Evolutionary conservation across 2,329 filamentous ascomycete genomes (phyloP), one percentile per base, ranked within the genome.

Genomic region (Beauveria caledonica): DNA sequence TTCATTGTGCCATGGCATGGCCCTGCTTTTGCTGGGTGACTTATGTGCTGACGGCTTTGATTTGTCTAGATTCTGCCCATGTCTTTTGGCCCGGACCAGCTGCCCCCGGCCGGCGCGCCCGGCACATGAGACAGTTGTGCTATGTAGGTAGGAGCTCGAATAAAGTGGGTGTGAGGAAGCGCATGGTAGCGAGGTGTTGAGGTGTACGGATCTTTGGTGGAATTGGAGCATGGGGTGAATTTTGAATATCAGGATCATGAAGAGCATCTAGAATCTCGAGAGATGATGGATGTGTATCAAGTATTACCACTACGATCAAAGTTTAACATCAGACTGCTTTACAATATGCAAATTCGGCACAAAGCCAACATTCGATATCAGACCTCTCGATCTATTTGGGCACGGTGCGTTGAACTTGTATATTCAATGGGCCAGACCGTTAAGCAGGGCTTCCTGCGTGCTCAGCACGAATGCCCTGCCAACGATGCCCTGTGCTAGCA

Each of bases 51-150:
- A 56, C 13, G 33, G 17, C 25, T 17, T 15, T 13, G 27, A 36
- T 36, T 36, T 63, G 19, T 56, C 5, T 61, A 89, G 86, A 74
- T 89, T 62, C 77, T 89, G 42, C 86, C 86, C 1, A 71, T 87
- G 67, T 88, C 86, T 0, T 89, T 89, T 72, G 86, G 86, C 0
- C 86, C 86, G 0, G 81, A 84, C 42, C 76, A 81, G 54, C 75
- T 88, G 54, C 77, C 77, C 8, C 71, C 74, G 5, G 74, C 75
- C 2, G 66, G 68, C 3, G 65, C 62, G 4, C 59, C 59, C 1
- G 64, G 64, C 19, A 48, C 60, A 17, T 60, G 36, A 57, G 51
- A 13, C 1, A 11, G 13, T 17, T 23, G 29, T 36, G 11, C 3
- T 13, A 5, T 27, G 19, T 44, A n/a, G 5, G 2, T 56, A 2